Evolutionary conservation across 2,329 filamentous ascomycete genomes (phyloP), one percentile per base, ranked within the genome.

Genomic region (Fusarium globosum): DNA sequence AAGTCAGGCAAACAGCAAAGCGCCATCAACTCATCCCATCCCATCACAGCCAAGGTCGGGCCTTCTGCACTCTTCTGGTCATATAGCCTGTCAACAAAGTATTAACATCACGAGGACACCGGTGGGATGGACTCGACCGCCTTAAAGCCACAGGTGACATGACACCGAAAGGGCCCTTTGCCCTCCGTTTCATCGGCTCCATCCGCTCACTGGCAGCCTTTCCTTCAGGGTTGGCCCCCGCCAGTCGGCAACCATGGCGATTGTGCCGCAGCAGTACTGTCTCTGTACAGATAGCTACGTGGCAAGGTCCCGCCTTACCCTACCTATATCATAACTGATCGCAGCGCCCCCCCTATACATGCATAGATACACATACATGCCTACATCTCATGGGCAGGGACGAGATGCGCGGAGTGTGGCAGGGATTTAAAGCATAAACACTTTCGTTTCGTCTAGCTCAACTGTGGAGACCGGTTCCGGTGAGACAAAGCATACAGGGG

Each of bases 391-490:
- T 53, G 68, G 61, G 14, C 51, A 42, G 51, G 49, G 68, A 63
- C 28, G 26, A 69, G 41, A 72, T 55, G 71, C 67, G 60, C 26
- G 59, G 71, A 69, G 60, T 61, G 59, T 59, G 56, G 38, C 64
- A 74, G 61, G 71, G 68, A 53, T 56, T 42, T 52, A 68, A 55
- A 68, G 71, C 71, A 73, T 73, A 68, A 73, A 58, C 63, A 39
- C 52, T 65, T 74, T 61, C 46, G 60, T 73, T 73, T 73, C 71
- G 66, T 73, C 71, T 71, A 73, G 55, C 66, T 73, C 58, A 72
- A 68, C 61, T 74, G 71, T 74, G 71, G 71, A 68, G 71, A 71
- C 51, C 35, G 59, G 48, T 69, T 69, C 67, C 71, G 71, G 71
- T 73, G 71, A 73, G 72, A 73, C 67, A 73, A 74, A 72, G 67